These are phyloP conservation scores for Beta macrorhiza DNA, from an alignment of 179 eudicot genomes.

Conservation along the genomic window DNA sequence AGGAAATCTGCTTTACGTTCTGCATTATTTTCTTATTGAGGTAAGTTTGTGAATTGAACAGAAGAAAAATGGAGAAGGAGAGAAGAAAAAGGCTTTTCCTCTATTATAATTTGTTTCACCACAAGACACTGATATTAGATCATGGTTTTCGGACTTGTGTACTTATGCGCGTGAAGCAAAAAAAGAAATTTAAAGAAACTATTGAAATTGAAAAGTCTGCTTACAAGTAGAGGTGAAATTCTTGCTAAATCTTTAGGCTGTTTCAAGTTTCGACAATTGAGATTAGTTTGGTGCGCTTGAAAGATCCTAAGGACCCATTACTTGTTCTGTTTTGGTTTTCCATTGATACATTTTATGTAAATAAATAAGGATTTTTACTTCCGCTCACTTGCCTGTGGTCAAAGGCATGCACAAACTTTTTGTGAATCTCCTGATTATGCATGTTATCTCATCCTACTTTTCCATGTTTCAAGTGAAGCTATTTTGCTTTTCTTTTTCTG, in stretches of 20 bases:
- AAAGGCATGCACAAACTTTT: not conserved
- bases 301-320: not conserved
- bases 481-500: not conserved
- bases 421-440: not conserved
- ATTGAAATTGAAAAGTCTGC: not conserved
- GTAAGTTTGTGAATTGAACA: not conserved
- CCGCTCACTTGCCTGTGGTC: not conserved
- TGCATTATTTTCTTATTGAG: not conserved
- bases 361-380: not conserved
- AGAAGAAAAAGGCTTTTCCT: not conserved
- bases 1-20: not conserved
- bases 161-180: not conserved
- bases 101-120: not conserved
- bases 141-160: not conserved
- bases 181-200: not conserved
- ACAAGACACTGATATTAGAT: not conserved
- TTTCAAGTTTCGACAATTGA: not conserved
- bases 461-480: constrained; percentile 6
- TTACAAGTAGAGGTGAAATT: not conserved
- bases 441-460: not conserved
- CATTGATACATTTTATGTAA: not conserved
- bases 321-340: not conserved
- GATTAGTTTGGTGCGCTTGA: not conserved
- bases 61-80: not conserved
- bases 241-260: not conserved